phyloP scores from a whole-genome alignment of 2,329 filamentous ascomycete species.

The Metarhizium anisopliae region DNA sequence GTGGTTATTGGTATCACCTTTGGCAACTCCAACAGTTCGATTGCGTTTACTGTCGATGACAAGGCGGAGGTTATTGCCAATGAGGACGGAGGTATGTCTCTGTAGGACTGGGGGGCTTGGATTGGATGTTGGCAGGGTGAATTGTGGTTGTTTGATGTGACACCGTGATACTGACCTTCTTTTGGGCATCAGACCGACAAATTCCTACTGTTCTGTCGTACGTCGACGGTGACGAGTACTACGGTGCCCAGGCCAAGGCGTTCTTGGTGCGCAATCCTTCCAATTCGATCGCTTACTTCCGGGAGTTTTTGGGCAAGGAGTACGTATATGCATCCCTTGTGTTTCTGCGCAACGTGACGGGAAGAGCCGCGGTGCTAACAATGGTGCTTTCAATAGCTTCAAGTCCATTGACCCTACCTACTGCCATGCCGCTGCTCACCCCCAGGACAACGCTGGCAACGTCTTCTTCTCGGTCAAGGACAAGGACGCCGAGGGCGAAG shows the following conservation, averaged over 20 bases:
- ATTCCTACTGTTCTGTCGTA: conserved; percentile 94
- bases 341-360: too few relatives aligned
- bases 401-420: conserved; percentile 94
- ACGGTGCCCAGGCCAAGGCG: conserved; percentile 87
- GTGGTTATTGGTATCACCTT: conserved; percentile 91
- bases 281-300: conserved; percentile 93
- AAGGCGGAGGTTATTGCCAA: conserved; percentile 98
- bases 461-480: conserved; percentile 82
- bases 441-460: conserved; percentile 60
- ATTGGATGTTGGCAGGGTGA: neutral
- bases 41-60: conserved; percentile 86
- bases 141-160: neutral
- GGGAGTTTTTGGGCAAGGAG: conserved; percentile 92
- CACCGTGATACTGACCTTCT: neutral
- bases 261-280: conserved; percentile 86
- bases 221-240: conserved; percentile 91
- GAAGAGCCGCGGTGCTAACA: neutral
- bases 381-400: conserved; percentile 44
- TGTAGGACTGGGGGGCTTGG: neutral
- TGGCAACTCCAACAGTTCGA: conserved; percentile 97
- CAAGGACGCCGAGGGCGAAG: conserved; percentile 50
- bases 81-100: conserved; percentile 80
- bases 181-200: conserved; percentile 64
- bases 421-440: conserved; percentile 88
- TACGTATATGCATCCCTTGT: conserved; percentile 33